phyloP scores from a whole-genome alignment of 176 grass and related monocot species.

The Musa troglodytarum region DNA sequence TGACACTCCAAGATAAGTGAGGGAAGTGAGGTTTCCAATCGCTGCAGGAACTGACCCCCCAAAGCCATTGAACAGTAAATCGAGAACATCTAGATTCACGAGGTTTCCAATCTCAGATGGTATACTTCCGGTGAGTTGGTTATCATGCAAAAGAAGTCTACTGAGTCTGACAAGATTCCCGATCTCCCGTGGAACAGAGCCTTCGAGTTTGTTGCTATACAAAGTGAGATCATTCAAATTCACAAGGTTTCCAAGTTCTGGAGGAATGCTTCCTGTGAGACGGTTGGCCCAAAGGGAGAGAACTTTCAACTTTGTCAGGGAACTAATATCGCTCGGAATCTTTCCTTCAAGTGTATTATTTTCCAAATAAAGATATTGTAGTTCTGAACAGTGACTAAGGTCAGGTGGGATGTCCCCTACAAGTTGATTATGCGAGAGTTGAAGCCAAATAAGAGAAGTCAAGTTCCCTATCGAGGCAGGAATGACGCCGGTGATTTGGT shows the following conservation, averaged over 20 bases:
- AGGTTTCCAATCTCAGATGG: not conserved
- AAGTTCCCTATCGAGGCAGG: slow-evolving; percentile 22
- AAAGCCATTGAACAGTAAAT: slow-evolving; percentile 11
- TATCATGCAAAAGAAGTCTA: not conserved
- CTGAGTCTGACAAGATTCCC: slow-evolving; percentile 3
- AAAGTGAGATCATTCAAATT: not conserved
- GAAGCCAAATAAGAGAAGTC: slow-evolving; percentile 15
- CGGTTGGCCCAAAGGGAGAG: not conserved
- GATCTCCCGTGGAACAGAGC: slow-evolving; percentile 25
- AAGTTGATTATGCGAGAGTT: slow-evolving; percentile 33
- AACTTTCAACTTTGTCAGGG: not conserved
- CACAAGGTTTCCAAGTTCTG: too few species aligned
- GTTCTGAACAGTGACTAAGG: slow-evolving; percentile 15
- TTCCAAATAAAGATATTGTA: slow-evolving; percentile 27
- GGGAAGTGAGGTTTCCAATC: slow-evolving; percentile 21
- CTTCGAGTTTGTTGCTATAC: slow-evolving; percentile 19
- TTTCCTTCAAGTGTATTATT: slow-evolving; percentile 23
- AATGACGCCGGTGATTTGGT: slow-evolving; percentile 32
- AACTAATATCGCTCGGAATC: not conserved
- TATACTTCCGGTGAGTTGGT: not conserved
- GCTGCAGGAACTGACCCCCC: slow-evolving; percentile 19
- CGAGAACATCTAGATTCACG: not conserved
- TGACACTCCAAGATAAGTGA: slow-evolving; percentile 39
- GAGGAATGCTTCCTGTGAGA: too few species aligned
- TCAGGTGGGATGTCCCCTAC: slow-evolving; percentile 24